Percentiles rank a stretch among this genome's conserved stretches.
These are phyloP conservation scores for Daedaleopsis sinensis DNA, from an alignment of 768 basidiomycete genomes.

Conservation along the genomic window DNA sequence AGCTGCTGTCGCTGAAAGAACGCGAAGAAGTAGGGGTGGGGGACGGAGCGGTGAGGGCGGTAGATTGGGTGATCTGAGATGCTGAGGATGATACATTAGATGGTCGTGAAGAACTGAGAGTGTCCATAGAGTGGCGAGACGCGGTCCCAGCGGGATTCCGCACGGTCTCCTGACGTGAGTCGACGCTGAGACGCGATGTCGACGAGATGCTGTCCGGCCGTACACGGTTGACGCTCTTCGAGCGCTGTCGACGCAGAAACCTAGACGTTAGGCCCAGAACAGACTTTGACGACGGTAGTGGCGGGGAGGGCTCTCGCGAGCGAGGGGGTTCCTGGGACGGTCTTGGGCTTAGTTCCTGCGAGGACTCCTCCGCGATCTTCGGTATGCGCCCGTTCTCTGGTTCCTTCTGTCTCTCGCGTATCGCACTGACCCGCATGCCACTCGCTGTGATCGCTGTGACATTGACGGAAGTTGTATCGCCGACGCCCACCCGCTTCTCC, in stretches of 20 bases:
- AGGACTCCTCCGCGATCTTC: conserved; percentile 26
- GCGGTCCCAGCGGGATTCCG: conserved; percentile 13
- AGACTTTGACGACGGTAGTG: conserved; percentile 36
- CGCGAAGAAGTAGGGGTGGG: conserved; percentile 6
- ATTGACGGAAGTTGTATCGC: conserved; percentile 47
- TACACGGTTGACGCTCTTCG: conserved; percentile 18
- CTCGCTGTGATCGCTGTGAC: conserved; percentile 23
- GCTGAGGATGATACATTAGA: conserved; percentile 14
- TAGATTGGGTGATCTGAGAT: conserved; percentile 6
- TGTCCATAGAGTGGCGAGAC: conserved; percentile 17
- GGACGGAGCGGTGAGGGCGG: conserved; percentile 3
- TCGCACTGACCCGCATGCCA: conserved; percentile 32
- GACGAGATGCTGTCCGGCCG: conserved; percentile 7
- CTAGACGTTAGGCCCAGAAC: conserved; percentile 45
- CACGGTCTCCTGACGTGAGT: conserved; percentile 18
- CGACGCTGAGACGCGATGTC: conserved; percentile 27
- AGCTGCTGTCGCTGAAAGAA: conserved; percentile 9
- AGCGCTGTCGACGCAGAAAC: conserved; percentile 45
- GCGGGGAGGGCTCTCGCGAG: conserved; percentile 13
- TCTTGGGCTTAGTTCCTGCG: neutral
- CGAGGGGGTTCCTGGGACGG: neutral
- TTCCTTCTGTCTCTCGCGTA: conserved; percentile 30
- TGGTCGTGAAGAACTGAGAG: conserved; percentile 13
- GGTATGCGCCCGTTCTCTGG: conserved; percentile 12
- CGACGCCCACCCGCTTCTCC: conserved; percentile 77